Evolutionary conservation across 305 asterid genomes (phyloP).

Genomic region (Fraxinus floribunda): DNA sequence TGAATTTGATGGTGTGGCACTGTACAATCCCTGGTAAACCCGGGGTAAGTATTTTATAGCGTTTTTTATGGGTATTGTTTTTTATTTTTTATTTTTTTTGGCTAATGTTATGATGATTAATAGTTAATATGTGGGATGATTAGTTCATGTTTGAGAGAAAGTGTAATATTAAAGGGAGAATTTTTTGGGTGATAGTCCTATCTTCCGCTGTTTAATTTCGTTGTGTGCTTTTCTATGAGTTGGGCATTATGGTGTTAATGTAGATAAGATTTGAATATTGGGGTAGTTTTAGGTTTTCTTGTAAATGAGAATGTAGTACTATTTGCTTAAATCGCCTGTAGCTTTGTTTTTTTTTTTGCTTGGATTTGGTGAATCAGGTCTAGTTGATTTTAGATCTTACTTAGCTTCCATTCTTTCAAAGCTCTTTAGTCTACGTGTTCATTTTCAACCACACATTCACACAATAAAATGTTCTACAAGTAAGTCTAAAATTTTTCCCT

Average conservation of each 20-base stretch:
- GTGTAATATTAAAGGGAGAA: neutral
- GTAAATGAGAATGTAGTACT: neutral
- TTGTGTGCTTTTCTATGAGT: neutral
- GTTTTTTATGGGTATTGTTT: neutral
- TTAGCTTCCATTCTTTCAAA: too few relatives aligned
- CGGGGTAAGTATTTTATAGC: conserved; percentile 27
- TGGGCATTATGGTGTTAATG: neutral
- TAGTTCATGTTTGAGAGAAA: neutral
- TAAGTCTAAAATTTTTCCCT: too few relatives aligned
- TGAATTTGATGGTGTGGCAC: conserved; percentile 45
- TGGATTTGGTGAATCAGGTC: neutral
- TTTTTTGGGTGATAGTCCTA: neutral
- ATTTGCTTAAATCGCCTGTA: neutral
- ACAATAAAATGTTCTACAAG: too few relatives aligned
- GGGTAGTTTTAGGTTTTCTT: neutral
- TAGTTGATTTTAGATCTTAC: neutral
- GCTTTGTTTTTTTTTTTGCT: neutral
- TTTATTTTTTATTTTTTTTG: neutral
- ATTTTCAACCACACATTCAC: too few relatives aligned
- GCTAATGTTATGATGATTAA: neutral
- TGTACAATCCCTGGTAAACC: conserved; percentile 41
- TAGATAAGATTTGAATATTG: neutral
- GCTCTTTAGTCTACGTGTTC: too few relatives aligned
- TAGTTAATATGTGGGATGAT: neutral
- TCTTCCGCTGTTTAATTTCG: neutral